Conservation (phyloP, 2,329 filamentous ascomycete species). For the Dothistroma pini region DNA sequence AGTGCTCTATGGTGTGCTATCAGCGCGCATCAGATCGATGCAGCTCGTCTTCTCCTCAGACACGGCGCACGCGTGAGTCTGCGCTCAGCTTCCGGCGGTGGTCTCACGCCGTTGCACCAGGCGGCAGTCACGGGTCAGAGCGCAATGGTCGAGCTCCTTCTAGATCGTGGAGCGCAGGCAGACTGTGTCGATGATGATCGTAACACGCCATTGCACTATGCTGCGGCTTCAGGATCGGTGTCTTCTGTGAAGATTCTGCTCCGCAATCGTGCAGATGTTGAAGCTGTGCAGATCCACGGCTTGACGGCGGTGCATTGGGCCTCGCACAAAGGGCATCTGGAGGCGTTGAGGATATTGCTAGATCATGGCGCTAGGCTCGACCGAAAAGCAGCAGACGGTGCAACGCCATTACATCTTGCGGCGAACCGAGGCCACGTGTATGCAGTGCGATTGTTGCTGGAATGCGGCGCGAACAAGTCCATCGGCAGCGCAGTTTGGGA, state of each 20-base stretch:
- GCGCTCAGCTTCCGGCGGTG: constrained; percentile 19
- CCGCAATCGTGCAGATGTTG: constrained; percentile 22
- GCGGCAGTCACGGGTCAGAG: constrained; percentile 30
- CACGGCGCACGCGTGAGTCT: constrained; percentile 29
- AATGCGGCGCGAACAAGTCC: constrained; percentile 17
- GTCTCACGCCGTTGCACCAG: constrained; percentile 29
- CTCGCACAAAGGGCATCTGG: constrained; percentile 28
- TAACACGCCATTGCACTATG: constrained; percentile 31
- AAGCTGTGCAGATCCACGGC: constrained; percentile 23
- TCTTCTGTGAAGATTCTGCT: constrained; percentile 24
- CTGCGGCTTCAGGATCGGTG: constrained; percentile 24
- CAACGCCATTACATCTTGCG: constrained; percentile 28
- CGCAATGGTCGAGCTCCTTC: constrained; percentile 30
- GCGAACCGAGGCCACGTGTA: constrained; percentile 27
- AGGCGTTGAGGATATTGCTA: constrained; percentile 25
- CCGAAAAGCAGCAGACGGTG: constrained; percentile 21
- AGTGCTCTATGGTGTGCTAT: constrained; percentile 32
- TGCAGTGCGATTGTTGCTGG: constrained; percentile 22
- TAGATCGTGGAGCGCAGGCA: constrained; percentile 29
- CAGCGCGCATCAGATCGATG: constrained; percentile 28
- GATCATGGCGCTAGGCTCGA: constrained; percentile 22
- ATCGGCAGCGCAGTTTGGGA: constrained; percentile 23
- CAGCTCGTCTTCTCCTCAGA: constrained; percentile 25
- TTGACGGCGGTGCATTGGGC: constrained; percentile 31
- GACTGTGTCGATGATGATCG: constrained; percentile 26